Percentiles rank a stretch among this genome's conserved stretches.
These are phyloP conservation scores for Mycena epipterygia DNA, from an alignment of 768 basidiomycete species.

Conservation along the genomic window DNA sequence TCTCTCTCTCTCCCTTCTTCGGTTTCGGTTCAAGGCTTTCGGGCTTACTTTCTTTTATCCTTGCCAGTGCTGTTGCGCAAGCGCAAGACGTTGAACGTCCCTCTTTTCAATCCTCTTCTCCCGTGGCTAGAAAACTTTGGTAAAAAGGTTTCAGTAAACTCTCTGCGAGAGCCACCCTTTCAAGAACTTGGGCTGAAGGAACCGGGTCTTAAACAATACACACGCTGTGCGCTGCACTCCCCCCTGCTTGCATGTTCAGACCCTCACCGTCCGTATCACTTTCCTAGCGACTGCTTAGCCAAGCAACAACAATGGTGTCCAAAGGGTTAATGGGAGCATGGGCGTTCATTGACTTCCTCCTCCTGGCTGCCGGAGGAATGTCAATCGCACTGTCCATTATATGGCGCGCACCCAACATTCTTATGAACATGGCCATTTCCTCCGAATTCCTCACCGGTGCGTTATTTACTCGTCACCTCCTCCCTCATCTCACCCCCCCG, in stretches of 20 bases:
- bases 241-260: slow-evolving; percentile 28
- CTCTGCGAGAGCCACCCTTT: slow-evolving; percentile 65
- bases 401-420: slow-evolving; percentile 76
- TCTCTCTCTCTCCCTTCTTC: slow-evolving; percentile 41
- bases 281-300: slow-evolving; percentile 21
- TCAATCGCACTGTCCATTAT: slow-evolving; percentile 77
- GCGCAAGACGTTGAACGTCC: slow-evolving; percentile 81
- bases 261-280: slow-evolving; percentile 8
- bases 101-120: slow-evolving; percentile 54
- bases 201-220: slow-evolving; percentile 24
- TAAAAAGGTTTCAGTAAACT: slow-evolving; percentile 46
- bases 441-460: slow-evolving; percentile 70
- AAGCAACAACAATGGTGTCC: slow-evolving; percentile 73
- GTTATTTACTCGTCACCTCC: slow-evolving; percentile 37
- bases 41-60: slow-evolving; percentile 48
- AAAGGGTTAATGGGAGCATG: slow-evolving; percentile 78
- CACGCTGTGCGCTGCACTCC: slow-evolving; percentile 30
- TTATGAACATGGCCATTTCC: slow-evolving; percentile 81
- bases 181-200: slow-evolving; percentile 39
- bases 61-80: slow-evolving; percentile 58
- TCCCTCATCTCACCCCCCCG: slow-evolving; percentile 5
- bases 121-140: slow-evolving; percentile 43
- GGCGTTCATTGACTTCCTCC: slow-evolving; percentile 76
- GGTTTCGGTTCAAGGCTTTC: slow-evolving; percentile 46
- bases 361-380: slow-evolving; percentile 79